phyloP scores from a whole-genome alignment of 805 yeast genomes.

The Millerozyma miso region DNA sequence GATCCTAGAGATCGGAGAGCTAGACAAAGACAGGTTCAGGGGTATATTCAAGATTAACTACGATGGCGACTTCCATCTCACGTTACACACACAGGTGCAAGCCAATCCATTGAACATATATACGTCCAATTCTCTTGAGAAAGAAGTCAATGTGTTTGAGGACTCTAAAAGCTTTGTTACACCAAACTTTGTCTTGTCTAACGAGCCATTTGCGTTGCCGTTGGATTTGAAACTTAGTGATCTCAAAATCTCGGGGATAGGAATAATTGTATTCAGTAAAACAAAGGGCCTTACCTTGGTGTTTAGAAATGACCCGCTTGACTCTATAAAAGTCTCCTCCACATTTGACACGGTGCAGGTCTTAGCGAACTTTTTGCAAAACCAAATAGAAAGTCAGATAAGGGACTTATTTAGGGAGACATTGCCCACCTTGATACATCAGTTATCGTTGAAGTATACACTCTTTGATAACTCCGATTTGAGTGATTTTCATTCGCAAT shows the following conservation, averaged over 20 bases:
- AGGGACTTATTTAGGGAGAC: constrained; percentile 79
- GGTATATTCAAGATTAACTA: constrained; percentile 79
- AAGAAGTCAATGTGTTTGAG: constrained; percentile 24
- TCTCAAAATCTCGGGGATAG: constrained; percentile 72
- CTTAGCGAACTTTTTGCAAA: constrained; percentile 76
- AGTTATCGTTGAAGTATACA: constrained; percentile 60
- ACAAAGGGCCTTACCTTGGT: constrained; percentile 82
- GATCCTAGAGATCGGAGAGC: constrained; percentile 77
- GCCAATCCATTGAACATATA: constrained; percentile 80
- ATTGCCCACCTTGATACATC: constrained; percentile 74
- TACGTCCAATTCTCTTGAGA: constrained; percentile 38
- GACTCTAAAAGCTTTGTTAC: constrained; percentile 44
- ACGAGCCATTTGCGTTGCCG: constrained; percentile 71
- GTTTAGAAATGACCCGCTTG: constrained; percentile 85
- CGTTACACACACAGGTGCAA: constrained; percentile 74
- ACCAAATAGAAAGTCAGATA: constrained; percentile 77
- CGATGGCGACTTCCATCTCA: constrained; percentile 70
- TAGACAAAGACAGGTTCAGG: constrained; percentile 69
- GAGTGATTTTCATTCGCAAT: constrained; percentile 9
- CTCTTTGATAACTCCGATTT: constrained; percentile 9
- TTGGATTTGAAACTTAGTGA: constrained; percentile 70
- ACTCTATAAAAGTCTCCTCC: constrained; percentile 74
- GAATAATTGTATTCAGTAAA: constrained; percentile 77
- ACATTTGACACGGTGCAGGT: constrained; percentile 85
- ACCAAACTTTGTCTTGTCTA: constrained; percentile 64